phyloP scores from a whole-genome alignment of 768 basidiomycete genomes.

The Boletus rubroflammeus region DNA sequence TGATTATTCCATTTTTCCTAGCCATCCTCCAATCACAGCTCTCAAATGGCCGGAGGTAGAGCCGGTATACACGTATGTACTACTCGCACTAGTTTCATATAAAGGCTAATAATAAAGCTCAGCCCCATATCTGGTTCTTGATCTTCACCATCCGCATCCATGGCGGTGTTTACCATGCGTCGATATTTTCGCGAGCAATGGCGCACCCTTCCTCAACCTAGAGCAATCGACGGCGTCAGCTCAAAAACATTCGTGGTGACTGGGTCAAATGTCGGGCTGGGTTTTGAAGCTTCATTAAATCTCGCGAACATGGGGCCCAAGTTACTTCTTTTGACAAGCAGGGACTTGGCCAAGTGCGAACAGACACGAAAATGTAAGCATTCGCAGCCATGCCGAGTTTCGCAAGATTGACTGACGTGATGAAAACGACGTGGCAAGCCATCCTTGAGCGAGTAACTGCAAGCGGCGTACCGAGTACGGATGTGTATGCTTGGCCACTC shows the following conservation, averaged over 20 bases:
- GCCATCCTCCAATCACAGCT: no score
- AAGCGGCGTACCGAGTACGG: not conserved
- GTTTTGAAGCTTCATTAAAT: conserved; percentile 30
- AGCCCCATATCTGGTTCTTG: not conserved
- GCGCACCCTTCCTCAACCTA: conserved; percentile 14
- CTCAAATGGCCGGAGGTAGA: no score
- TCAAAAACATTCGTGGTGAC: conserved; percentile 50
- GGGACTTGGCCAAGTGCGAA: conserved; percentile 28
- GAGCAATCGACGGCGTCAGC: conserved; percentile 31
- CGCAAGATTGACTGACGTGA: not conserved
- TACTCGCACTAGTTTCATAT: no score
- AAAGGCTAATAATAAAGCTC: not conserved
- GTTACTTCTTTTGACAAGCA: conserved; percentile 33
- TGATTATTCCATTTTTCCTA: no score
- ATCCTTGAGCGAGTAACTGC: conserved; percentile 16
- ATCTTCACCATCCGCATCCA: not conserved
- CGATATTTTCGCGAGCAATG: conserved; percentile 26
- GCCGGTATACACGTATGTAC: no score
- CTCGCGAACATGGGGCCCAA: conserved; percentile 32
- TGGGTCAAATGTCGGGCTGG: conserved; percentile 46
- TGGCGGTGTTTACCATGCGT: conserved; percentile 11
- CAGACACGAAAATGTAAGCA: conserved; percentile 16
- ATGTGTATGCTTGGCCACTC: conserved; percentile 31
- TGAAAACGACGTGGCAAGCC: conserved; percentile 2
- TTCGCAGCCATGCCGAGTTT: not conserved